phyloP scores from a whole-genome alignment of 805 yeast genomes.

The Kockiozyma suomiensis region DNA sequence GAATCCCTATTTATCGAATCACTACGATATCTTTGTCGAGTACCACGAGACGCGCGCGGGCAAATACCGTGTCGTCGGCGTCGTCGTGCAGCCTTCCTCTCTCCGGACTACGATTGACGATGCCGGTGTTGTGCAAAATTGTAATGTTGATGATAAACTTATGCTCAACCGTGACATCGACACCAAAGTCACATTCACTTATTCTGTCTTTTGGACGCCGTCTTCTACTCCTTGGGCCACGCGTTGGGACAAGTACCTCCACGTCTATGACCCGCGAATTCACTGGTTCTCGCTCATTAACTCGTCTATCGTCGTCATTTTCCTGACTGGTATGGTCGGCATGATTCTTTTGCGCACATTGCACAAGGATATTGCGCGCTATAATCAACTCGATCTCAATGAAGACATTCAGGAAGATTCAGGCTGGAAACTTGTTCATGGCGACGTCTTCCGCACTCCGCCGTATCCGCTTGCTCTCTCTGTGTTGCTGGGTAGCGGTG shows the following conservation, averaged over 20 bases:
- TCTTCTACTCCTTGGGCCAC: conserved; percentile 92
- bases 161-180: conserved; percentile 49
- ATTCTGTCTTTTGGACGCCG: conserved; percentile 72
- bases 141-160: conserved; percentile 37
- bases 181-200: conserved; percentile 73
- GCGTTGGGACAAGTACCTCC: conserved; percentile 96
- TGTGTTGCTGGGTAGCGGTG: conserved; percentile 83
- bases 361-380: conserved; percentile 80
- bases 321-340: conserved; percentile 74
- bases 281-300: conserved; percentile 95
- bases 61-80: conserved; percentile 87
- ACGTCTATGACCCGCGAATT: conserved; percentile 86
- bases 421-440: conserved; percentile 96
- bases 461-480: conserved; percentile 68
- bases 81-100: conserved; percentile 72
- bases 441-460: conserved; percentile 92
- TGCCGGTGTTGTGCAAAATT: conserved; percentile 35
- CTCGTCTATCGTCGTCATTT: conserved; percentile 77
- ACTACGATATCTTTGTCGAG: conserved; percentile 75
- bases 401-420: conserved; percentile 82
- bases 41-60: conserved; percentile 74
- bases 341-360: conserved; percentile 79
- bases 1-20: conserved; percentile 73
- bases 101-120: conserved; percentile 48
- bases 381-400: conserved; percentile 85